Evolutionary conservation across 176 grass and related monocot genomes (phyloP).

Genomic region (Avena insularis): DNA sequence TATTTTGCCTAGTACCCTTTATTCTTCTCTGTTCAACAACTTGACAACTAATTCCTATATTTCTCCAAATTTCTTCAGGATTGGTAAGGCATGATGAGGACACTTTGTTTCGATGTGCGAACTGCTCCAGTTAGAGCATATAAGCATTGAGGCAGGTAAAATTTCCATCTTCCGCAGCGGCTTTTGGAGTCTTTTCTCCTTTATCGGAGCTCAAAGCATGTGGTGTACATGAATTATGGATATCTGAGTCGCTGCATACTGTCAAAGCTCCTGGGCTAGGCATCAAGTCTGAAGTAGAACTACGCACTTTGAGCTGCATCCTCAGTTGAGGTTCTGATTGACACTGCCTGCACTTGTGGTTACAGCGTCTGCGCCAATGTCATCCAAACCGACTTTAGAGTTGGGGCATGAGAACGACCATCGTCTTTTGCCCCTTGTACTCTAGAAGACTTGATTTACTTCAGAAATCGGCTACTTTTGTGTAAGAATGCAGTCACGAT

Average conservation of each 20-base stretch:
- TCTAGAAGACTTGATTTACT: constrained; percentile 11
- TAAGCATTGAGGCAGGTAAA: constrained; percentile 18
- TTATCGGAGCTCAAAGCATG: neutral
- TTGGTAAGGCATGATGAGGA: constrained; percentile 47
- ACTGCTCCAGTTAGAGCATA: constrained; percentile 25
- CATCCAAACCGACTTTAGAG: neutral
- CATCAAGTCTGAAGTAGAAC: constrained; percentile 12
- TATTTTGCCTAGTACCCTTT: constrained; percentile 16
- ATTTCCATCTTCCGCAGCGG: neutral
- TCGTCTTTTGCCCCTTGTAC: constrained; percentile 1
- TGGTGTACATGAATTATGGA: constrained; percentile 25
- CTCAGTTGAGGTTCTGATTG: constrained; percentile 15
- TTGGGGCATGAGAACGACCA: constrained; percentile 17
- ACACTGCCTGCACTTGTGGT: neutral
- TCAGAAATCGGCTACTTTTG: neutral
- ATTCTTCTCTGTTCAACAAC: constrained; percentile 42
- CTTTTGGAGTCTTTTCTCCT: constrained; percentile 8
- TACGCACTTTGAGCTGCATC: constrained; percentile 21
- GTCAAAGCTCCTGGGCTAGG: neutral
- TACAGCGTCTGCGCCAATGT: neutral
- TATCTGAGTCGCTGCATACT: neutral
- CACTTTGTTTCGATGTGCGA: constrained; percentile 31
- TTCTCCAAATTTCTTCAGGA: constrained; percentile 40
- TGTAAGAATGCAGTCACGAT: constrained; percentile 3
- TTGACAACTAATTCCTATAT: constrained; percentile 38